Conservation (phyloP, 257 asterid genomes). For the Cruciata laevipes region DNA sequence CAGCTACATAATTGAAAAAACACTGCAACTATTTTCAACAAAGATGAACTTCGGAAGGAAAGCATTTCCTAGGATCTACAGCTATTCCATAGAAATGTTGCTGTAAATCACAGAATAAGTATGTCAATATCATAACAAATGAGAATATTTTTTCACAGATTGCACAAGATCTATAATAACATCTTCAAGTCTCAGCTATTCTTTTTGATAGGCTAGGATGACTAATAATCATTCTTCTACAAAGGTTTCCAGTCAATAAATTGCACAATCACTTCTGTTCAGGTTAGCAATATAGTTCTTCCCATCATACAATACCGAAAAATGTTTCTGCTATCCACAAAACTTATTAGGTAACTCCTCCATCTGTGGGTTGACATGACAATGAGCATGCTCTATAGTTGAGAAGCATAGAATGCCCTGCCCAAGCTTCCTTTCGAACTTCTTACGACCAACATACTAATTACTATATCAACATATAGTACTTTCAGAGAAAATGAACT, state of each 20-base stretch:
- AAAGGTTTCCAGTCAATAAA: not conserved
- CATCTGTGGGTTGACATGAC: too few relatives aligned
- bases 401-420: not conserved
- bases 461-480: not conserved
- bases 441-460: not conserved
- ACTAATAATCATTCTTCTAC: too few relatives aligned
- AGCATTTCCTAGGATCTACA: not conserved
- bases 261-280: not conserved
- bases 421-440: not conserved
- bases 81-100: not conserved
- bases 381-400: too few relatives aligned
- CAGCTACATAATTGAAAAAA: not conserved
- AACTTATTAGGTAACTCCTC: not conserved
- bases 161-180: not conserved
- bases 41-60: not conserved
- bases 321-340: not conserved
- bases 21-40: too few relatives aligned
- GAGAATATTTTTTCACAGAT: not conserved
- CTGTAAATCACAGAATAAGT: too few relatives aligned
- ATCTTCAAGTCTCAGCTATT: not conserved
- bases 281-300: not conserved
- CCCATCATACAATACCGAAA: not conserved
- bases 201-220: too few relatives aligned
- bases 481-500: not conserved
- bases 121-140: too few relatives aligned